Conservation (phyloP, 768 basidiomycete genomes). For the Kwoniella botswanensis region DNA sequence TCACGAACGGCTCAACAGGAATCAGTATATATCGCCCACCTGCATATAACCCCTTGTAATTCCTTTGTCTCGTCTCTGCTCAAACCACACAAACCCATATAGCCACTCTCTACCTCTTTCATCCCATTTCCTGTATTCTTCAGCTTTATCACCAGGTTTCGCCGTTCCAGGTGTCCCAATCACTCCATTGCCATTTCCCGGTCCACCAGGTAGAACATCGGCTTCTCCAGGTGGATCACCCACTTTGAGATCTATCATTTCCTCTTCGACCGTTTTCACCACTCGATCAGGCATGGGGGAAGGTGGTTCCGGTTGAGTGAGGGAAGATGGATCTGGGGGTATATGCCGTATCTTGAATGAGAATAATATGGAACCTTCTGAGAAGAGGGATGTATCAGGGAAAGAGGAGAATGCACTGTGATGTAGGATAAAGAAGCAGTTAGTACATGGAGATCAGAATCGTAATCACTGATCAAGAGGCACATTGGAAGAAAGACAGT, state of each 20-base stretch:
- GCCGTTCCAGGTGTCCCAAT: slow-evolving; percentile 11
- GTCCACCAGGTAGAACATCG: slow-evolving; percentile 17
- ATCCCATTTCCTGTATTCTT: slow-evolving; percentile 57
- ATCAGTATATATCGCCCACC: slow-evolving; percentile 34
- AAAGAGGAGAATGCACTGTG: slow-evolving; percentile 87
- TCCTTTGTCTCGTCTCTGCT: slow-evolving; percentile 53
- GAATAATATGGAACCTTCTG: slow-evolving; percentile 80
- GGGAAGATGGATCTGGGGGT: slow-evolving; percentile 45
- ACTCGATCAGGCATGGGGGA: slow-evolving; percentile 49
- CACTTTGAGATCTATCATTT: slow-evolving; percentile 18
- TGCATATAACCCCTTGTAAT: slow-evolving; percentile 58
- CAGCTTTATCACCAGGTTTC: slow-evolving; percentile 39
- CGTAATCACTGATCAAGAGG: too few relatives aligned
- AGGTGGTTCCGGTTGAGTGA: slow-evolving; percentile 46
- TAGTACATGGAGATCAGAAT: too few relatives aligned
- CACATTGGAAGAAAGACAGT: too few relatives aligned
- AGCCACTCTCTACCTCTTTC: slow-evolving; percentile 57
- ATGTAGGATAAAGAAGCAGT: neutral
- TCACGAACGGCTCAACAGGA: too few relatives aligned
- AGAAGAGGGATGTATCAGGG: slow-evolving; percentile 83
- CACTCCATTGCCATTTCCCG: slow-evolving; percentile 4
- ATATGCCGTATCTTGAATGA: slow-evolving; percentile 78
- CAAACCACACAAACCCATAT: slow-evolving; percentile 58
- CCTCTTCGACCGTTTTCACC: slow-evolving; percentile 29
- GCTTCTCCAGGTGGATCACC: slow-evolving; percentile 27